Conservation (phyloP, 2,329 filamentous ascomycete species). For the Ilyonectria robusta region DNA sequence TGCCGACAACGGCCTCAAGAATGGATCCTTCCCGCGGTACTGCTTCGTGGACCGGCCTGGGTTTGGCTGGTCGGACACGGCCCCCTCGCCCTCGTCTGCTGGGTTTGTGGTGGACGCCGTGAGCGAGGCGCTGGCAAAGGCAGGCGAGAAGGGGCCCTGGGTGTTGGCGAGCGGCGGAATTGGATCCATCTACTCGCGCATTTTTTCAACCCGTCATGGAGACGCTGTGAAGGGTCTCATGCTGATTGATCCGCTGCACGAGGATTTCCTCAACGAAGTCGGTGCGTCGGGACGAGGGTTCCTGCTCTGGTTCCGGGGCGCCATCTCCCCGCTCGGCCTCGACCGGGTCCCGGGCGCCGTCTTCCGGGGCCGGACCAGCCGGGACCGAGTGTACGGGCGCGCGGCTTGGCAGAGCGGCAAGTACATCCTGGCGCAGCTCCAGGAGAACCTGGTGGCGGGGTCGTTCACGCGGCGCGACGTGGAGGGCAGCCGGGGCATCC, state of each 20-base stretch:
- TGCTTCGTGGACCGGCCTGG: slow-evolving; percentile 97
- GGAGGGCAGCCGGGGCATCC: slow-evolving; percentile 82
- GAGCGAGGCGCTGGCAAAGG: slow-evolving; percentile 85
- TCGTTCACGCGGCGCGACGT: slow-evolving; percentile 90
- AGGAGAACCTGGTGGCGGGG: slow-evolving; percentile 90
- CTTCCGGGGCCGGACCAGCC: slow-evolving; percentile 83
- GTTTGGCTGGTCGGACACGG: slow-evolving; percentile 88
- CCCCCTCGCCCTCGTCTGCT: slow-evolving; percentile 92
- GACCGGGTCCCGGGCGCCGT: slow-evolving; percentile 85
- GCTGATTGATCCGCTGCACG: slow-evolving; percentile 90
- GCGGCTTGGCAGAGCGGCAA: slow-evolving; percentile 85
- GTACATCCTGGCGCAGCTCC: slow-evolving; percentile 89
- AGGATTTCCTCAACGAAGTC: slow-evolving; percentile 82
- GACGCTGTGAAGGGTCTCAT: slow-evolving; percentile 83
- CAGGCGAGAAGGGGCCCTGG: slow-evolving; percentile 90
- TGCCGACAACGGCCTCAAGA: slow-evolving; percentile 80
- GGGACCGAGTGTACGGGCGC: slow-evolving; percentile 88
- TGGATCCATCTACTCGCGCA: slow-evolving; percentile 89
- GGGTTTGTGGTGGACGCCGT: slow-evolving; percentile 93
- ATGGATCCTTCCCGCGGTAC: slow-evolving; percentile 88
- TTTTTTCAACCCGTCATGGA: slow-evolving; percentile 89
- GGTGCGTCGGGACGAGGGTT: slow-evolving; percentile 82
- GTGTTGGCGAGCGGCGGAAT: slow-evolving; percentile 88
- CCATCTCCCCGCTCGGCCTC: slow-evolving; percentile 89
- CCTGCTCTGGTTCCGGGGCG: slow-evolving; percentile 86